Percentiles rank a stretch among this genome's conserved stretches.
Conservation (phyloP, 2,329 filamentous ascomycete species). For the Verticillium albo-atrum region DNA sequence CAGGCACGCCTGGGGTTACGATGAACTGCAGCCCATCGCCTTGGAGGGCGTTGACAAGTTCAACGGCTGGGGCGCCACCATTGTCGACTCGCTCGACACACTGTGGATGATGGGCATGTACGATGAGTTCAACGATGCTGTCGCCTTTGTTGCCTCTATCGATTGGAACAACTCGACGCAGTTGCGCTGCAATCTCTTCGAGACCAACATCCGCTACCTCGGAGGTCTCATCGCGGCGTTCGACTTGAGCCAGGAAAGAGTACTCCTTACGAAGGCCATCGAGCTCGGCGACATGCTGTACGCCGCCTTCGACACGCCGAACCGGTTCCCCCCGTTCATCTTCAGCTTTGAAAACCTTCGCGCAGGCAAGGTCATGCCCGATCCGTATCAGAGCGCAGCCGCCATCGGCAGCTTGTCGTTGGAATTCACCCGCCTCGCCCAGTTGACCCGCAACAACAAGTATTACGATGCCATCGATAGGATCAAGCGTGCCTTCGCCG, state of each 20-base stretch:
- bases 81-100: constrained; percentile 45
- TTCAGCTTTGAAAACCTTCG: constrained; percentile 11
- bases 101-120: constrained; percentile 51
- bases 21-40: constrained; percentile 39
- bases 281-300: constrained; percentile 63
- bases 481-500: constrained; percentile 63
- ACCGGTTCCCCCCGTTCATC: constrained; percentile 51
- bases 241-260: constrained; percentile 54
- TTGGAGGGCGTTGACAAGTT: constrained; percentile 33
- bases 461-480: constrained; percentile 69
- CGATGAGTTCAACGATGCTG: constrained; percentile 44
- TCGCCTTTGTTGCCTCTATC: constrained; percentile 36
- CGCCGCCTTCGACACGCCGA: constrained; percentile 63
- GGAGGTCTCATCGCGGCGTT: constrained; percentile 67
- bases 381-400: constrained; percentile 33
- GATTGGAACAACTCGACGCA: constrained; percentile 34
- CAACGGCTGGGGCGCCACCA: constrained; percentile 42
- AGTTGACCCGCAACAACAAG: constrained; percentile 66
- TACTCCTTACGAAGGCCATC: constrained; percentile 56
- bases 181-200: constrained; percentile 51
- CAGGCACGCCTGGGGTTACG: constrained; percentile 37
- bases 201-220: constrained; percentile 68
- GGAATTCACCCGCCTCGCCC: constrained; percentile 69
- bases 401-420: constrained; percentile 61
- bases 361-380: constrained; percentile 6